Evolutionary conservation across 805 yeast species (phyloP).

Genomic region (Pichia pseudocactophila): DNA sequence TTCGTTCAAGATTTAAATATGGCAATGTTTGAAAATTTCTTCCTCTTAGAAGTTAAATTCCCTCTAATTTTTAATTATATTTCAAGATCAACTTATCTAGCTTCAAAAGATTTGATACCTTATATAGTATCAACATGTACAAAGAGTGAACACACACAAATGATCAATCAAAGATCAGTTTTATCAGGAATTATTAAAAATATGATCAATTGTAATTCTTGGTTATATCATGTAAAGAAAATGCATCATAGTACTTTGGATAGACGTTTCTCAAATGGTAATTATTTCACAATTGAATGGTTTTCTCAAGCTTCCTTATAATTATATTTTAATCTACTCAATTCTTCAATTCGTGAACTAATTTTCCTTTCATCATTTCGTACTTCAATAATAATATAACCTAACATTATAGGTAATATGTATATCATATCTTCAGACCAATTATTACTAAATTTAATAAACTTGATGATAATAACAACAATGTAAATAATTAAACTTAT

Average conservation of each 20-base stretch:
- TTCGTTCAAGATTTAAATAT: constrained; percentile 21
- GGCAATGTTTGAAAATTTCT: constrained; percentile 17
- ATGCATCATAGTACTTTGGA: constrained; percentile 8
- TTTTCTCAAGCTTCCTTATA: constrained; percentile 27
- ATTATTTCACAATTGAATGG: constrained; percentile 7
- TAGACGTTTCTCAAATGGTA: constrained; percentile 2
- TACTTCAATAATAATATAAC: constrained; percentile 14
- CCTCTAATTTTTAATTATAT: constrained; percentile 26
- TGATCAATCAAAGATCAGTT: constrained; percentile 16
- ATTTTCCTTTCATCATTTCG: constrained; percentile 15
- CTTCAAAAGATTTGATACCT: constrained; percentile 12
- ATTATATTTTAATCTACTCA: constrained; percentile 21
- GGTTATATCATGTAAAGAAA: constrained; percentile 4
- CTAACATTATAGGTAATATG: constrained; percentile 20
- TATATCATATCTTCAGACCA: constrained; percentile 18
- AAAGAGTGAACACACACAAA: constrained; percentile 13
- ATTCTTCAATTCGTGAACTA: constrained; percentile 13
- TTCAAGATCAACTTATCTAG: constrained; percentile 15
- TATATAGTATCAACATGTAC: constrained; percentile 15
- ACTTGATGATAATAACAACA: constrained; percentile 9
- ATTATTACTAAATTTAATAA: constrained; percentile 2
- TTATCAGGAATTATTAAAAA: constrained; percentile 21
- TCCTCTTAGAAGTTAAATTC: constrained; percentile 17
- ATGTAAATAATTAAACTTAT: constrained; percentile 7
- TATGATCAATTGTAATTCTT: constrained; percentile 9